Base-by-base conservation (phyloP, 228 moss, liverwort and hornwort genomes). In the Sphagnum fallax region DNA sequence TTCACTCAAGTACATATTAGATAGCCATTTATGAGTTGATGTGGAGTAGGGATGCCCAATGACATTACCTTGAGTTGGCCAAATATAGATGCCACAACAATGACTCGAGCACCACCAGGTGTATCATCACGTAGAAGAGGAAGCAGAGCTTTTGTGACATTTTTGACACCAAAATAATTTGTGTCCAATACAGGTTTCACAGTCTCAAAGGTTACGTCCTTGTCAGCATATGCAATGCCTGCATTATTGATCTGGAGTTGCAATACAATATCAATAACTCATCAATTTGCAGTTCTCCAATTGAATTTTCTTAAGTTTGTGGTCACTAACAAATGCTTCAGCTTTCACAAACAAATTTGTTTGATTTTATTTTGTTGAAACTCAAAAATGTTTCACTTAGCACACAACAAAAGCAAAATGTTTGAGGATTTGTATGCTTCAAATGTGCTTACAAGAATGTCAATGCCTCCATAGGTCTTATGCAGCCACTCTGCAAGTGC, bases 151-250 rank as follows among this genome's bases (percentile, higher is more conserved):
- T 78, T 63, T 4, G 82, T 84, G 60, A 87, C 74, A 16, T 75
- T 72, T 75, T 80, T 84, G 52, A 81, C 72, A 14, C 89, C 84
- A 1, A 79, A 82, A 75, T 81, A 89, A 49, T 89, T 89, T 60
- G 84, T 87, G 63, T 82, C 76, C 73, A 89, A 63, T 67, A 78
- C 80, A 18, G 73, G 47, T 32, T 87, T 65, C 69, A 75, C 89
- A 65, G 67, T 82, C 60, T 80, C 82, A 12, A 75, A 74, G 49
- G 60, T 80, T 70, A 82, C 73, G 4, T 47, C 76, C 51, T 72
- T 68, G 71, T 75, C 77, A 4, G 74, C 4, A 80, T 82, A 59
- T 86, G 75, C 58, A 82, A 82, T 10, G 81, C 62, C 84, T 84
- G 72, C 70, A 65, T 86, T 82, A 65, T 86, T 86, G 7, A 84